phyloP scores from a whole-genome alignment of 176 grass and related monocot genomes.

The Phragmites australis region DNA sequence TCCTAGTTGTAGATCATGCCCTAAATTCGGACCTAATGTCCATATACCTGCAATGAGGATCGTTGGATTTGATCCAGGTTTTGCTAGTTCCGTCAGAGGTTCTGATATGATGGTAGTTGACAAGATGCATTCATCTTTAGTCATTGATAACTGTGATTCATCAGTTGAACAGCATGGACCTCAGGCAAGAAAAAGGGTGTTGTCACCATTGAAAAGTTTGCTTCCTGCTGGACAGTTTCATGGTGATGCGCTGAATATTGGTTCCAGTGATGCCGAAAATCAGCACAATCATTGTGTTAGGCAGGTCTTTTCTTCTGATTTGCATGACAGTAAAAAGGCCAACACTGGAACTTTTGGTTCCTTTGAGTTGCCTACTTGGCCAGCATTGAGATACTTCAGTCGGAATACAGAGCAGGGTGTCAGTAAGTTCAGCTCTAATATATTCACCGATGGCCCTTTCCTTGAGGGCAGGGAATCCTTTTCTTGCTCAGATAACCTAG shows the following conservation, averaged over 20 bases:
- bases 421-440: conserved; percentile 40
- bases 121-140: conserved; percentile 51
- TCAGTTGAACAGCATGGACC: conserved; percentile 35
- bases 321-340: conserved; percentile 75
- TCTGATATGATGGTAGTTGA: conserved; percentile 43
- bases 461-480: conserved; percentile 52
- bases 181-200: conserved; percentile 73
- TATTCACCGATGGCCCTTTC: conserved; percentile 76
- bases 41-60: conserved; percentile 64
- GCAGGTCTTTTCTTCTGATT: conserved; percentile 39
- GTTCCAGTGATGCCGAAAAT: conserved; percentile 35
- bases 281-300: conserved; percentile 26
- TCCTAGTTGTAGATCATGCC: conserved; percentile 43
- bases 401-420: conserved; percentile 14
- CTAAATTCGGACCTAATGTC: conserved; percentile 35
- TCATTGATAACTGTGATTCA: conserved; percentile 39
- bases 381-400: conserved; percentile 31
- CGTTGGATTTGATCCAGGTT: conserved; percentile 77
- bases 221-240: conserved; percentile 54
- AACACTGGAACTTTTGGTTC: conserved; percentile 53
- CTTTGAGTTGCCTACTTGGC: conserved; percentile 35
- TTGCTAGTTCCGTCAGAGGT: conserved; percentile 2
- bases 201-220: conserved; percentile 70
- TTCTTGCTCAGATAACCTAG: conserved; percentile 42
- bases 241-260: conserved; percentile 70